Evolutionary conservation across 1,284 basidiomycete genomes (phyloP).

Genomic region (Leccinum angustisporum): DNA sequence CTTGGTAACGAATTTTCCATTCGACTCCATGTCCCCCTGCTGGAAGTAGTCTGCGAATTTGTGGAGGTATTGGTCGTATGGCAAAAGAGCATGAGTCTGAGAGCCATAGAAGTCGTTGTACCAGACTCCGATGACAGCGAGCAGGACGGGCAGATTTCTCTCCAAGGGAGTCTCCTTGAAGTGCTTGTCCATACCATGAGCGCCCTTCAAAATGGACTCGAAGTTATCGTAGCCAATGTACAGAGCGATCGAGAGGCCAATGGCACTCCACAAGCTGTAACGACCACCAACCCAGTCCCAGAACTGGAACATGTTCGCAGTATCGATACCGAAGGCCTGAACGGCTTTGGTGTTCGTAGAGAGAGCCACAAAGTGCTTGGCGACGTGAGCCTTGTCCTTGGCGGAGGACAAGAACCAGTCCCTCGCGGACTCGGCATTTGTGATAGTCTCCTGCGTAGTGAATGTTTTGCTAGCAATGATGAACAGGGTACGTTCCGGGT

Average conservation of each 20-base stretch:
- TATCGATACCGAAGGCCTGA: constrained; percentile 90
- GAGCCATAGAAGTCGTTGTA: constrained; percentile 98
- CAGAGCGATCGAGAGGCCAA: constrained; percentile 92
- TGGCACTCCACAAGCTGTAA: constrained; percentile 98
- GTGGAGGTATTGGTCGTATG: constrained; percentile 98
- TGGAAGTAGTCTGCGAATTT: constrained; percentile 99
- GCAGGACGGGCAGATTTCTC: constrained; percentile 88
- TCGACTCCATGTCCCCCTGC: constrained; percentile 99
- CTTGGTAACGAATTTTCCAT: constrained; percentile 97
- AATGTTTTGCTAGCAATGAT: constrained; percentile 99
- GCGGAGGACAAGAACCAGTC: constrained; percentile 92
- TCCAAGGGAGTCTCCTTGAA: constrained; percentile 89
- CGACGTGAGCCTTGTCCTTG: constrained; percentile 87
- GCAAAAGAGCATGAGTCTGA: constrained; percentile 93
- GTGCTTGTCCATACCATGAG: constrained; percentile 97
- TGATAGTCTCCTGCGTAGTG: constrained; percentile 99
- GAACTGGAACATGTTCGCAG: constrained; percentile 99
- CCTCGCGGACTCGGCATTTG: constrained; percentile 92
- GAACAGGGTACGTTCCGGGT: constrained; percentile 95
- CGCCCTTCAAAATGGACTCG: constrained; percentile 85
- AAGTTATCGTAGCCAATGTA: constrained; percentile 96
- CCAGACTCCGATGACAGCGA: constrained; percentile 95
- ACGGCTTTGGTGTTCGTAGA: constrained; percentile 96
- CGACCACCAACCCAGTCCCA: constrained; percentile 99
- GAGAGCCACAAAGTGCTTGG: constrained; percentile 98